A percentile compares a stretch with the other conserved stretches of the same genome.
Evolutionary conservation across 83 land plant genomes (phyloP).

Genomic region (Diphasiastrum complanatum): DNA sequence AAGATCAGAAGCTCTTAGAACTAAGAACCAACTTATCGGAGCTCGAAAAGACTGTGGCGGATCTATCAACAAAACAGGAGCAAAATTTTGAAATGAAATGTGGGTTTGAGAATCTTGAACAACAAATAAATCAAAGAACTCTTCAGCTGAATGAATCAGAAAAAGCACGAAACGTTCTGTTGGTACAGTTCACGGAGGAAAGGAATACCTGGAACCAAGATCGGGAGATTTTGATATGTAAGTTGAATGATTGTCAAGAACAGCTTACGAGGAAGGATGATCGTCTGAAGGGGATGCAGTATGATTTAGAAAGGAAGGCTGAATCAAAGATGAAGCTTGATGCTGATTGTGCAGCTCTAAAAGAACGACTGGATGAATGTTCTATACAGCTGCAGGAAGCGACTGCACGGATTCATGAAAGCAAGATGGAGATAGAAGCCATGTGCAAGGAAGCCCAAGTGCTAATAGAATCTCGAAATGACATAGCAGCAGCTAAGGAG

Average conservation of each 20-base stretch:
- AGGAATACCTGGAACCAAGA: constrained; percentile 33
- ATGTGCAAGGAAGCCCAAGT: constrained; percentile 12
- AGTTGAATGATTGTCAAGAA: constrained; percentile 14
- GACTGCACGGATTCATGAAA: neutral
- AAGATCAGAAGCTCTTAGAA: too few species aligned
- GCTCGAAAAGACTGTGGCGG: neutral
- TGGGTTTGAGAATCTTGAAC: constrained; percentile 13
- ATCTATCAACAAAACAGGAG: constrained; percentile 8
- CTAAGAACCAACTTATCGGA: too few species aligned
- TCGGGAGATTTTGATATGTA: constrained; percentile 9
- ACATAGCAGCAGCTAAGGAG: constrained; percentile 6
- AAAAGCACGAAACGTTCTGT: constrained; percentile 27
- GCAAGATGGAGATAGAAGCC: neutral
- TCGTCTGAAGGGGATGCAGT: neutral
- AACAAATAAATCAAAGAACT: constrained; percentile 1
- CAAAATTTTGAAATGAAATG: neutral
- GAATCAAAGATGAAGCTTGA: constrained; percentile 1
- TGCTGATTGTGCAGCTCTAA: constrained; percentile 19
- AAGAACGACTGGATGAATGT: constrained; percentile 35
- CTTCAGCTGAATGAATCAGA: constrained; percentile 13
- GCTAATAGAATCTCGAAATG: constrained; percentile 6
- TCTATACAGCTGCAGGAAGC: neutral
- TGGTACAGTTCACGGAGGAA: constrained; percentile 19
- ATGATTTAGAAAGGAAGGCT: constrained; percentile 17
- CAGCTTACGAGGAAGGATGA: constrained; percentile 23